Conservation (phyloP, 768 basidiomycete genomes). For the Xanthoconium stramineum region DNA sequence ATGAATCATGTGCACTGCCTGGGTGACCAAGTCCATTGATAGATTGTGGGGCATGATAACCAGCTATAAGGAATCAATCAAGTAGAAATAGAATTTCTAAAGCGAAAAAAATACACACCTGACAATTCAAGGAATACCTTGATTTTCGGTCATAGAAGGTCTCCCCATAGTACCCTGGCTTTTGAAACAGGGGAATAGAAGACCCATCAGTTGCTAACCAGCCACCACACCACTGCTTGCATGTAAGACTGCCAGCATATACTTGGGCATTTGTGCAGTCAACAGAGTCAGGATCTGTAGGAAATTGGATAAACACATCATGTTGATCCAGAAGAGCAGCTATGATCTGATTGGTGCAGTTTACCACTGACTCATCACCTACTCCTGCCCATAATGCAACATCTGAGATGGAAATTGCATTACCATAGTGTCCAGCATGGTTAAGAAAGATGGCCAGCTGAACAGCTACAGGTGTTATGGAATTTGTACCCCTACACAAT, state of each 20-base stretch:
- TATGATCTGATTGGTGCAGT: not conserved
- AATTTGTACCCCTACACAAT: too few relatives aligned
- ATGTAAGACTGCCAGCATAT: not conserved
- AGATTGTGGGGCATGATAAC: constrained; percentile 4
- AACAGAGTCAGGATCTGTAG: not conserved
- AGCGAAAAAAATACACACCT: constrained; percentile 3
- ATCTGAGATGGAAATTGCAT: not conserved
- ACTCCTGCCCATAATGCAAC: not conserved
- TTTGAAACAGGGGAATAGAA: not conserved
- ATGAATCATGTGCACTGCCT: constrained; percentile 7
- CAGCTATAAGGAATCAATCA: not conserved
- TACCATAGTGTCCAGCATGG: not conserved
- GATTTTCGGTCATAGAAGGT: too few relatives aligned
- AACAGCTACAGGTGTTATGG: too few relatives aligned
- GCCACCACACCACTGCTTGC: too few relatives aligned
- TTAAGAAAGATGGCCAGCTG: too few relatives aligned
- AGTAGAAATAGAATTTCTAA: not conserved
- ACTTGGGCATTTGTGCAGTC: not conserved
- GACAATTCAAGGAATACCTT: constrained; percentile 16
- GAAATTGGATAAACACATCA: not conserved
- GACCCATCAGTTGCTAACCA: too few relatives aligned
- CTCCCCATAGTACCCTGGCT: too few relatives aligned
- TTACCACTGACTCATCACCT: not conserved
- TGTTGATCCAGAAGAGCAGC: not conserved
- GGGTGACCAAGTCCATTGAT: constrained; percentile 3